phyloP scores from a whole-genome alignment of 73 alveolate genomes.

The Effrenium voratum region DNA sequence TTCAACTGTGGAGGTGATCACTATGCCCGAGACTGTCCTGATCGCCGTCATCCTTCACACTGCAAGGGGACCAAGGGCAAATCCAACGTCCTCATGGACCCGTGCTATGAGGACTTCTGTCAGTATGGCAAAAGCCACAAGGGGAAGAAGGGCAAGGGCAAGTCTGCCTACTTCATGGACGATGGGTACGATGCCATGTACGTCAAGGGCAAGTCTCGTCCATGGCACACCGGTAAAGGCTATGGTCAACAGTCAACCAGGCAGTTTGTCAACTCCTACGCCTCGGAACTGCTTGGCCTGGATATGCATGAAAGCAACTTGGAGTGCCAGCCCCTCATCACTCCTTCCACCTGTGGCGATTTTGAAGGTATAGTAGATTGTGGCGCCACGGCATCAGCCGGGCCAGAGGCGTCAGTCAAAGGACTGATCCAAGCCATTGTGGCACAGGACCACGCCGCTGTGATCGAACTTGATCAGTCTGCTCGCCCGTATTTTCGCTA shows the following conservation, averaged over 20 bases:
- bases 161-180: neutral
- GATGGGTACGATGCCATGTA: neutral
- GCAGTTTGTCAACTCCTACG: neutral
- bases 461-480: neutral
- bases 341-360: neutral
- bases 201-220: conserved; percentile 6
- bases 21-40: neutral
- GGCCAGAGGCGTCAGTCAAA: neutral
- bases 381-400: conserved; percentile 41
- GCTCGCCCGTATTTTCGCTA: conserved; percentile 4
- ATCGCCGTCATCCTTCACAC: neutral
- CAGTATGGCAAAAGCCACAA: neutral
- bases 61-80: neutral
- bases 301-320: neutral
- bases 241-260: neutral
- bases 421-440: neutral
- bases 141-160: conserved; percentile 36
- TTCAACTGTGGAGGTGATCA: conserved; percentile 18
- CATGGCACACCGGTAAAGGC: too few relatives aligned
- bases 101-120: neutral
- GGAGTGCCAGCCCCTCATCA: neutral
- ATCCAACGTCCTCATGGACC: neutral
- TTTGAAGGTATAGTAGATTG: neutral
- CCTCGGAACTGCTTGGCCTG: neutral
- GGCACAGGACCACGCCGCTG: neutral